Evolutionary conservation across 164 flowering plant species (phyloP).

Genomic region (Macadamia tetraphylla): DNA sequence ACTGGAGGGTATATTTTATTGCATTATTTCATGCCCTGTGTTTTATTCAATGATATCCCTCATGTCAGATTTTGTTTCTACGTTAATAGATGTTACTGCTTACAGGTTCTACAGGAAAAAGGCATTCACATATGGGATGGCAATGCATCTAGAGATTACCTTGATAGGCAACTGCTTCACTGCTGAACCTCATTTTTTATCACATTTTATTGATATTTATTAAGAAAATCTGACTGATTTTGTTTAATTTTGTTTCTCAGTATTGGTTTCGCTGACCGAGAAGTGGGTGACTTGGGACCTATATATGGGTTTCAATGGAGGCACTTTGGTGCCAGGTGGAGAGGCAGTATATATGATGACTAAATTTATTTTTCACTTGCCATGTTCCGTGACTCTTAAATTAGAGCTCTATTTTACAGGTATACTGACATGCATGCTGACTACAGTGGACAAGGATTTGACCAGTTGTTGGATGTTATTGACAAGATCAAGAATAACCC

Average conservation of each 20-base stretch:
- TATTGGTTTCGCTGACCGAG: conserved; percentile 67
- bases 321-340: conserved; percentile 92
- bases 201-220: neutral
- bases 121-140: conserved; percentile 93
- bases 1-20: no score
- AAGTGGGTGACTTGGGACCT: conserved; percentile 96
- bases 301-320: conserved; percentile 98
- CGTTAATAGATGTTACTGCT: neutral
- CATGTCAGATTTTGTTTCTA: neutral
- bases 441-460: conserved; percentile 90
- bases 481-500: conserved; percentile 74
- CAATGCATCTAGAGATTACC: conserved; percentile 86
- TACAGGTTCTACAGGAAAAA: conserved; percentile 59
- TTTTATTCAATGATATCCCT: neutral
- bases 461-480: conserved; percentile 84
- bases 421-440: conserved; percentile 93
- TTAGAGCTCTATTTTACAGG: conserved; percentile 30
- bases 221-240: neutral
- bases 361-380: neutral
- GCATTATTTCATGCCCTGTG: neutral
- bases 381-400: conserved; percentile 5
- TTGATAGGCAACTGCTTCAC: conserved; percentile 48
- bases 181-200: neutral
- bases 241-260: conserved; percentile 26
- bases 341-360: neutral